A percentile compares a stretch with the other conserved stretches of the same genome.
Conservation (phyloP, 495 filamentous ascomycete species). For the Trichoderma erinaceum region DNA sequence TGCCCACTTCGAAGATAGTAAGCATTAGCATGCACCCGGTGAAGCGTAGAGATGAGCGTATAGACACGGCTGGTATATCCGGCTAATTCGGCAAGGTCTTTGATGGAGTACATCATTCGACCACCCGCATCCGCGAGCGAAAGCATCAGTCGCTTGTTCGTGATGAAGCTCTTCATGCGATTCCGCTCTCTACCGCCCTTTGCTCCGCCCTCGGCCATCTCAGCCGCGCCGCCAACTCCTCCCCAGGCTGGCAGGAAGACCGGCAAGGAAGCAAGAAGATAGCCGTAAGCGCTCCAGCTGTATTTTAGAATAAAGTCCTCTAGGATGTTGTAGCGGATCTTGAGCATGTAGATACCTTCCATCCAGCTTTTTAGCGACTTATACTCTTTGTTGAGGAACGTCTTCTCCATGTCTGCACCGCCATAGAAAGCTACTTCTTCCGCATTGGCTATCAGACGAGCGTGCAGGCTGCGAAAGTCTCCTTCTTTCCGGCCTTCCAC, state of each 20-base stretch:
- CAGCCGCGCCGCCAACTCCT: constrained; percentile 65
- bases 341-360: constrained; percentile 93
- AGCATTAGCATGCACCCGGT: constrained; percentile 83
- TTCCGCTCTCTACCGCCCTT: constrained; percentile 60
- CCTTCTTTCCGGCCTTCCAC: constrained; percentile 91
- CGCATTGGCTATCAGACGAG: constrained; percentile 89
- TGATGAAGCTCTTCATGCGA: constrained; percentile 99
- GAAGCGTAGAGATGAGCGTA: constrained; percentile 86
- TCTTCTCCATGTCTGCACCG: constrained; percentile 86
- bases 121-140: constrained; percentile 95
- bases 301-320: constrained; percentile 99
- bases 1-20: constrained; percentile 66
- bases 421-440: constrained; percentile 99
- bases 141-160: constrained; percentile 97
- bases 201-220: constrained; percentile 45
- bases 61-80: constrained; percentile 95
- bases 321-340: constrained; percentile 96
- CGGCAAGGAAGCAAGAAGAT: constrained; percentile 84
- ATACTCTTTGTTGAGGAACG: constrained; percentile 84
- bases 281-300: constrained; percentile 96
- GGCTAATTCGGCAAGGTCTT: constrained; percentile 93
- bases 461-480: constrained; percentile 84
- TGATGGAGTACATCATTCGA: constrained; percentile 98
- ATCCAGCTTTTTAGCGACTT: constrained; percentile 87
- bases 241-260: constrained; percentile 96